Evolutionary conservation across 2,329 filamentous ascomycete species (phyloP), one percentile per base, ranked within the genome.

Genomic region (Pseudogymnoascus sp.): DNA sequence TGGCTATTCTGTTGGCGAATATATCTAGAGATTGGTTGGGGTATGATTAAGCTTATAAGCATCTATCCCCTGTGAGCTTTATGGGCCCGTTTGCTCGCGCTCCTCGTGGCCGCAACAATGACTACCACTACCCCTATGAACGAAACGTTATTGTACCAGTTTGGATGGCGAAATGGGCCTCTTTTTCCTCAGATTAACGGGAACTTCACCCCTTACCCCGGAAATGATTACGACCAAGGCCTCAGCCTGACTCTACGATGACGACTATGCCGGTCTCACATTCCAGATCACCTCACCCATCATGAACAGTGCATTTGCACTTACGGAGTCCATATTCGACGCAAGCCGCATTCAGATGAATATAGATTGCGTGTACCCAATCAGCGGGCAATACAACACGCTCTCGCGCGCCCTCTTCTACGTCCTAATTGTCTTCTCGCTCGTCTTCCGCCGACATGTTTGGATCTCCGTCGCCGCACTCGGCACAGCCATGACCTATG

Each of bases 371-470:
- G 21, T 53, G 10, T 64, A 63, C 25, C 59, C 64, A 3, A 53
- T 65, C 37, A 64, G 63, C 21, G 64, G 64, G 6, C 59, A 62
- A 42, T 65, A 65, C 37, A 63, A 62, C 23, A 64, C 61, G 11
- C 60, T 65, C 25, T 44, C 59, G 3, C 35, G 63, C 14, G 7
- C 56, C 28, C 23, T 64, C 0, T 65, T 62, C 60, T 65, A 65
- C 21, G 23, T 62, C 4, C 33, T 65, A 11, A 31, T 65, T 5
- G 53, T 65, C 2, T 63, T 64, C 47, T 64, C 59, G 25, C 37
- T 65, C 10, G 12, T 65, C 37, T 61, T 65, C 16, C 64, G 64
- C 11, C 35, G 47, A 3, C 63, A 64, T 50, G 37, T 38, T 2
- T 65, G 63, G 63, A 31, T 65, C 6, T 64, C 63, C 10, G 23